A percentile compares a stretch with the other conserved stretches of the same genome.
These are phyloP conservation scores for Saturnispora diversa DNA, from an alignment of 805 yeast species.

Conservation along the genomic window DNA sequence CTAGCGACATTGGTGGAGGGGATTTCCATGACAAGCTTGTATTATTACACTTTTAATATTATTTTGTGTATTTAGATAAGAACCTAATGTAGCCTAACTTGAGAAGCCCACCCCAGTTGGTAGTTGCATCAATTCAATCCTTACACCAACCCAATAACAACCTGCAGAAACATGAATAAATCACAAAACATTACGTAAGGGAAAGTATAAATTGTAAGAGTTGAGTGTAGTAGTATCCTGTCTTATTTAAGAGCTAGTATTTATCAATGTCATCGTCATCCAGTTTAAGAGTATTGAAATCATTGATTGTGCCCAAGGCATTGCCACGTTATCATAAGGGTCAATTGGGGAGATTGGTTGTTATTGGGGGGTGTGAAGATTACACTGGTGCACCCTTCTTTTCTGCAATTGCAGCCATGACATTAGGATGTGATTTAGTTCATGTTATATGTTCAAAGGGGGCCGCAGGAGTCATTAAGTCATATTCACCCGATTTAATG, in stretches of 20 bases:
- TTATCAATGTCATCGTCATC: conserved; percentile 6
- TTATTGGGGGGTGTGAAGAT: conserved; percentile 92
- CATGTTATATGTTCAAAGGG: conserved; percentile 78
- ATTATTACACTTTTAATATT: no score
- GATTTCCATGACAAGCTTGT: no score
- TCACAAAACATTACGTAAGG: conserved; percentile 5
- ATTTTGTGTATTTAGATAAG: no score
- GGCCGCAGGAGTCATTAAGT: conserved; percentile 76
- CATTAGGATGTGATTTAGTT: conserved; percentile 80
- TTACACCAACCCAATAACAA: no score
- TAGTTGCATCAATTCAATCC: no score
- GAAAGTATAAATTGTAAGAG: no score
- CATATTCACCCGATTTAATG: conserved; percentile 90
- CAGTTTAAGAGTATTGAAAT: conserved; percentile 31
- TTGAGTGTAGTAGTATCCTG: no score
- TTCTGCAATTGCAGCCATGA: conserved; percentile 75
- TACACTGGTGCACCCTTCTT: conserved; percentile 97
- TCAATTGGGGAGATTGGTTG: conserved; percentile 77
- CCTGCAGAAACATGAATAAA: no score
- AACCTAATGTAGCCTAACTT: no score
- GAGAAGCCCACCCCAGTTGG: no score
- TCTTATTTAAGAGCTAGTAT: no score
- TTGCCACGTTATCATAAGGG: conserved; percentile 74
- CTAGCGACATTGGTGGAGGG: no score
- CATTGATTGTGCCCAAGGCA: conserved; percentile 67